Percentiles rank a stretch among this genome's conserved stretches.
These are phyloP conservation scores for Boeremia lycopersici DNA, from an alignment of 2,329 filamentous ascomycete species.

Conservation along the genomic window DNA sequence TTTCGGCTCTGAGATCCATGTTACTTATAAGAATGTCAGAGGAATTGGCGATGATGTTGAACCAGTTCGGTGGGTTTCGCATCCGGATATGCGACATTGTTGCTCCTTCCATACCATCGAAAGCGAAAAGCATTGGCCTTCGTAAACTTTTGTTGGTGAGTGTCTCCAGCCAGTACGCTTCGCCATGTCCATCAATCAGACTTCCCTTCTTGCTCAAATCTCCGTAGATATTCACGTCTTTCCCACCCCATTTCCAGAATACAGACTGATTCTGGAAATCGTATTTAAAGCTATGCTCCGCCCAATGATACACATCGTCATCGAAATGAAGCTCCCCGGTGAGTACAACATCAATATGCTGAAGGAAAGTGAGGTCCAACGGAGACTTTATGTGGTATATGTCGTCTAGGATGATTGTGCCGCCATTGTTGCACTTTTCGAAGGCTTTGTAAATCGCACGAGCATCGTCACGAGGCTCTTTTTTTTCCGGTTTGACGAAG, in stretches of 20 bases:
- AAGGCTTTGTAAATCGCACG: constrained; percentile 57
- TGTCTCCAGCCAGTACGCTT: constrained; percentile 50
- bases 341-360: constrained; percentile 59
- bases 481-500: constrained; percentile 21
- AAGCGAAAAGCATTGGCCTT: constrained; percentile 54
- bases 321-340: constrained; percentile 63
- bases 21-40: constrained; percentile 48
- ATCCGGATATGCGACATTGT: constrained; percentile 2
- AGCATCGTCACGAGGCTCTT: constrained; percentile 50
- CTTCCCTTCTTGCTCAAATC: constrained; percentile 50
- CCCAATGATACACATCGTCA: constrained; percentile 68
- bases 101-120: constrained; percentile 10
- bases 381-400: constrained; percentile 60
- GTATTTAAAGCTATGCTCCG: constrained; percentile 63
- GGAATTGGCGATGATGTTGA: constrained; percentile 57
- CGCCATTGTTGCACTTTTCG: constrained; percentile 62
- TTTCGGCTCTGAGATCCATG: constrained; percentile 4
- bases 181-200: constrained; percentile 61
- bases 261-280: constrained; percentile 66
- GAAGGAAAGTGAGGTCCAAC: constrained; percentile 65
- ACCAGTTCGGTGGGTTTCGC: constrained; percentile 17
- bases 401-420: constrained; percentile 53
- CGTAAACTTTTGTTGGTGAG: constrained; percentile 49
- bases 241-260: constrained; percentile 67
- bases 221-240: constrained; percentile 67